Percentiles rank a stretch among this genome's conserved stretches.
Conservation (phyloP, 2,329 filamentous ascomycete genomes). For the Nemania bipapillata region DNA sequence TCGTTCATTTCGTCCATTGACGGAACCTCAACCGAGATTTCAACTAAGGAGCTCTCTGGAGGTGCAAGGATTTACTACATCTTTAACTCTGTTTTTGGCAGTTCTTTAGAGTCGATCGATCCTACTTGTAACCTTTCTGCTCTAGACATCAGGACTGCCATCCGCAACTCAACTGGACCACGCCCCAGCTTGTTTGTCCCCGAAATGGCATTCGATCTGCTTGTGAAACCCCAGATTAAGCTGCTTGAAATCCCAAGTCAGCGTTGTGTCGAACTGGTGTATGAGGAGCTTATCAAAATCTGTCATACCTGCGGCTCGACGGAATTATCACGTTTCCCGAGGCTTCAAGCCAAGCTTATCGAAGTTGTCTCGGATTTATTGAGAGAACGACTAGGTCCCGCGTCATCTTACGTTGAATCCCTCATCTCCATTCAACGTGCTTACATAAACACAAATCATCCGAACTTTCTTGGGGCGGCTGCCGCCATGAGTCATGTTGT, state of each 20-base stretch:
- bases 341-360: slow-evolving; percentile 94
- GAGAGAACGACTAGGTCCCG: slow-evolving; percentile 88
- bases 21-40: slow-evolving; percentile 97
- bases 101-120: slow-evolving; percentile 93
- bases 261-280: slow-evolving; percentile 95
- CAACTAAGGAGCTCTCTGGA: slow-evolving; percentile 95
- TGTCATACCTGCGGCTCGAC: slow-evolving; percentile 98
- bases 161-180: slow-evolving; percentile 96
- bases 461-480: slow-evolving; percentile 95
- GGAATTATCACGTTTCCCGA: slow-evolving; percentile 89
- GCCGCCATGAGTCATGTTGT: slow-evolving; percentile 98
- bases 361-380: slow-evolving; percentile 97
- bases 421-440: slow-evolving; percentile 96
- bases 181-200: slow-evolving; percentile 96
- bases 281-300: slow-evolving; percentile 99
- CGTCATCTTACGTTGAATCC: slow-evolving; percentile 91
- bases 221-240: slow-evolving; percentile 99
- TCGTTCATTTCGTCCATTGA: slow-evolving; percentile 99
- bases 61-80: slow-evolving; percentile 98
- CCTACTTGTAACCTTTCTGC: slow-evolving; percentile 95
- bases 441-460: slow-evolving; percentile 99
- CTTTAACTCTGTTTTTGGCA: slow-evolving; percentile 98
- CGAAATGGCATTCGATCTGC: slow-evolving; percentile 94
- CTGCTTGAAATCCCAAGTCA: slow-evolving; percentile 93
- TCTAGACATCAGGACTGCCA: slow-evolving; percentile 94